Evolutionary conservation across 1,284 basidiomycete species (phyloP).

Genomic region (Ustilago vetiveriae): DNA sequence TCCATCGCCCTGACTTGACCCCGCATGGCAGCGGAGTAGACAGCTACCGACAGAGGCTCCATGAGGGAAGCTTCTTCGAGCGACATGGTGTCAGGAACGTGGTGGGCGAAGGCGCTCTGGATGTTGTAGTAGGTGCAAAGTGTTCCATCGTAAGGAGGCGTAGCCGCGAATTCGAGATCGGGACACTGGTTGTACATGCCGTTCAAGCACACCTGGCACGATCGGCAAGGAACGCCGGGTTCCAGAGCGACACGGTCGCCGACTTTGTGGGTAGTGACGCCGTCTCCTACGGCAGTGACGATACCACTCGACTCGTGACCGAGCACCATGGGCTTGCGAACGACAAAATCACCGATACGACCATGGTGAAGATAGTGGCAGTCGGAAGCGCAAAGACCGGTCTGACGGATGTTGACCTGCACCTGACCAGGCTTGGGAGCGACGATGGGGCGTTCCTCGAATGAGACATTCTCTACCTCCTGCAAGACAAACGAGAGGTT

Average conservation of each 20-base stretch:
- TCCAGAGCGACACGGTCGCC: conserved; percentile 89
- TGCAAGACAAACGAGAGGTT: conserved; percentile 84
- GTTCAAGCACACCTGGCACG: conserved; percentile 71
- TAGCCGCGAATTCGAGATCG: conserved; percentile 84
- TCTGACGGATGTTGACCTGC: conserved; percentile 89
- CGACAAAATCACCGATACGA: conserved; percentile 74
- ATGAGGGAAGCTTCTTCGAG: conserved; percentile 74
- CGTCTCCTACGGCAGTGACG: conserved; percentile 74
- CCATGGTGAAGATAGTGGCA: conserved; percentile 67
- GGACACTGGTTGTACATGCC: conserved; percentile 69
- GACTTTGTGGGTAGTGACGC: conserved; percentile 78
- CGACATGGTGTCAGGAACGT: conserved; percentile 68
- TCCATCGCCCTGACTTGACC: conserved; percentile 73
- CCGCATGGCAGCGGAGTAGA: conserved; percentile 84
- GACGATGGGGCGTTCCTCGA: conserved; percentile 80
- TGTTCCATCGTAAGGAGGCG: conserved; percentile 88
- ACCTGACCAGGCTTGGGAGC: conserved; percentile 76
- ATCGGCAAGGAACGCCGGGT: conserved; percentile 78
- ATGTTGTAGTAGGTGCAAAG: conserved; percentile 74
- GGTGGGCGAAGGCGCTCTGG: conserved; percentile 63
- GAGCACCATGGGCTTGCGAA: conserved; percentile 80
- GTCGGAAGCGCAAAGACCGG: conserved; percentile 79
- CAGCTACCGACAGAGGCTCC: conserved; percentile 90
- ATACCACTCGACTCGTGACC: conserved; percentile 75
- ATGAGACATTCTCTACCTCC: conserved; percentile 77